phyloP scores from a whole-genome alignment of 345 rosid species.

The Syzygium oleosum region DNA sequence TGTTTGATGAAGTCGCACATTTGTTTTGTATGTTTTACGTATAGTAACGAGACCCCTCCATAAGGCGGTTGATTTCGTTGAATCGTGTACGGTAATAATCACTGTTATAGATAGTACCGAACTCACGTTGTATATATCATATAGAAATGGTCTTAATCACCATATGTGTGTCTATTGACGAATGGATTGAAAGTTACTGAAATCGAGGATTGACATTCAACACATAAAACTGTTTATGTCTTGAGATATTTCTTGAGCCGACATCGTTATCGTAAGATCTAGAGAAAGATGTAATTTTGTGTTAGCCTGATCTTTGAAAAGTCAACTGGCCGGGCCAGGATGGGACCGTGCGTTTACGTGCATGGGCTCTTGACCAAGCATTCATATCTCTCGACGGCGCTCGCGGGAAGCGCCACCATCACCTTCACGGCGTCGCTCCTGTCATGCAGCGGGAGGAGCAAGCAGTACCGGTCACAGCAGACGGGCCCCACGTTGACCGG shows the following conservation, averaged over 20 bases:
- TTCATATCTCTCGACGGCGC: slow-evolving; percentile 49
- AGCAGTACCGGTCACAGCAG: slow-evolving; percentile 67
- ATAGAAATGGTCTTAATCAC: not conserved
- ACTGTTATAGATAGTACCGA: not conserved
- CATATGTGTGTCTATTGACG: not conserved
- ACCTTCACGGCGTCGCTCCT: slow-evolving; percentile 54
- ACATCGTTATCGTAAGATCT: not conserved
- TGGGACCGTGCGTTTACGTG: slow-evolving; percentile 15
- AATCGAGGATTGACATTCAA: not conserved
- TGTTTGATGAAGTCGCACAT: not conserved
- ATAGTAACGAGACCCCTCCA: too few relatives aligned
- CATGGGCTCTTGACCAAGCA: slow-evolving; percentile 32
- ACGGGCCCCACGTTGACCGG: slow-evolving; percentile 64
- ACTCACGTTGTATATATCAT: not conserved
- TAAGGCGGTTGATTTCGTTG: not conserved
- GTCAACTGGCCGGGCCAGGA: not conserved
- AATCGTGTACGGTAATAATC: not conserved
- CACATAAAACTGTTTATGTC: not conserved
- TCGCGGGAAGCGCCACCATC: slow-evolving; percentile 68
- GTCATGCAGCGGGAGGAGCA: slow-evolving; percentile 54
- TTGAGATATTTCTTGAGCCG: not conserved
- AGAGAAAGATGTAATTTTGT: not conserved
- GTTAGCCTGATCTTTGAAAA: not conserved
- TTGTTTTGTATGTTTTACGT: not conserved
- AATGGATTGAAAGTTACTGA: not conserved